Base-by-base conservation (phyloP, 164 flowering plant genomes). In the Stephania yunnanensis region DNA sequence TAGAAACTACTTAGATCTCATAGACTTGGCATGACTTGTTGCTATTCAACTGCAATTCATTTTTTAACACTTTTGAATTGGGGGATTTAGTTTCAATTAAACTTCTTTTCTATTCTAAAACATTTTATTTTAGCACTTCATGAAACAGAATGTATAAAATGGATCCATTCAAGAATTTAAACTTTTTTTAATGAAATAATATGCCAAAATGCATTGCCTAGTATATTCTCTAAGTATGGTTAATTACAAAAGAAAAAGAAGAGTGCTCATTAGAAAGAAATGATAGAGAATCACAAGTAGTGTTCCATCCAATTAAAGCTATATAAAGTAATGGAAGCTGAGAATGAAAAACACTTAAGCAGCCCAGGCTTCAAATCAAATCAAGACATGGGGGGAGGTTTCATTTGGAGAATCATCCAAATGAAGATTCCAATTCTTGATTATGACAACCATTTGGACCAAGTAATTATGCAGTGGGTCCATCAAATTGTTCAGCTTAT, bases 281-380 rank as follows among this genome's bases (percentile, higher is more conserved):
- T 9, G 42, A 58, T 17, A 58, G 46, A 72, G 10, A 58, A 72
- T 10, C 29, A 61, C 46, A 15, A 19, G 17, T 73, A 10, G 48
- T 73, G 22, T 71, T 45, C 64, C 29, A 46, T 71, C 30, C 50
- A 48, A 71, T 71, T 63, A 20, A 30, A 66, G 36, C 36, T 66
- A 9, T 68, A 36, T 66, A 25, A 71, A 48, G 30, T 69, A 73
- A 76, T 79, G 81, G 81, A 79, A 52, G 78, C 53, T 79, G 81
- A 79, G 76, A 75, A 65, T 46, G 81, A 72, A 73, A 79, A 61
- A 36, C 78, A 79, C 78, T 75, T 48, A 3, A 3, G 15, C 46
- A 79, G 19, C 71, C 55, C 46, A 64, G 61, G 73, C 30, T 69
- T 76, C 67, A 73, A 73, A 29, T 45, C 70, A 36, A 67, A 71